Conservation (phyloP, 495 filamentous ascomycete species). For the Podospora tetraspora region DNA sequence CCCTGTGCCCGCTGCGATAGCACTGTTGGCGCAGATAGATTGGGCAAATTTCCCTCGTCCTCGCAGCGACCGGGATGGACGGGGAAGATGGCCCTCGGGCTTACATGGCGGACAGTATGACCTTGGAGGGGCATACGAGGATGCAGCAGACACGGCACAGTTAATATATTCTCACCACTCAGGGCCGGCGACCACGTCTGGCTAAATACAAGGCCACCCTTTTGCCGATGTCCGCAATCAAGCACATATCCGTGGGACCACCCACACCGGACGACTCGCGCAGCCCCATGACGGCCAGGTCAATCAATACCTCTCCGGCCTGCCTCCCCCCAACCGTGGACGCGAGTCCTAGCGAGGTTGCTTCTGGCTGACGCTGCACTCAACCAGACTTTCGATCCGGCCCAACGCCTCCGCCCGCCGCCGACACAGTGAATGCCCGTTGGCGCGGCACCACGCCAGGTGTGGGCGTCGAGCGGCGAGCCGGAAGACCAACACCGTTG, state of each 20-base stretch:
- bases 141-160: slow-evolving; percentile 31
- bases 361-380: not conserved
- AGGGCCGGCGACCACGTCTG: slow-evolving; percentile 28
- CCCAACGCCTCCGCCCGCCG: not conserved
- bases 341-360: slow-evolving; percentile 3
- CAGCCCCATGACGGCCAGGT: slow-evolving; percentile 25
- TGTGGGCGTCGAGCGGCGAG: not conserved
- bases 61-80: slow-evolving; percentile 8
- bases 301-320: slow-evolving; percentile 10
- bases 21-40: slow-evolving; percentile 20
- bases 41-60: slow-evolving; percentile 22
- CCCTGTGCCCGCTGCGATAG: not conserved
- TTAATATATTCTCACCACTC: slow-evolving; percentile 31
- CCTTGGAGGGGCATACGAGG: slow-evolving; percentile 19
- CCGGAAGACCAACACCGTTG: not conserved
- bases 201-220: slow-evolving; percentile 30
- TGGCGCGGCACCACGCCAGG: not conserved
- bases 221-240: slow-evolving; percentile 30
- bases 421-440: not conserved
- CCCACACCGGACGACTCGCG: slow-evolving; percentile 10
- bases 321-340: slow-evolving; percentile 5
- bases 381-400: not conserved
- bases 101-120: slow-evolving; percentile 10
- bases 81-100: slow-evolving; percentile 9
- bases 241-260: slow-evolving; percentile 13